Evolutionary conservation across 148 eudicot species (phyloP).

Genomic region (Suaeda aralocaspica): DNA sequence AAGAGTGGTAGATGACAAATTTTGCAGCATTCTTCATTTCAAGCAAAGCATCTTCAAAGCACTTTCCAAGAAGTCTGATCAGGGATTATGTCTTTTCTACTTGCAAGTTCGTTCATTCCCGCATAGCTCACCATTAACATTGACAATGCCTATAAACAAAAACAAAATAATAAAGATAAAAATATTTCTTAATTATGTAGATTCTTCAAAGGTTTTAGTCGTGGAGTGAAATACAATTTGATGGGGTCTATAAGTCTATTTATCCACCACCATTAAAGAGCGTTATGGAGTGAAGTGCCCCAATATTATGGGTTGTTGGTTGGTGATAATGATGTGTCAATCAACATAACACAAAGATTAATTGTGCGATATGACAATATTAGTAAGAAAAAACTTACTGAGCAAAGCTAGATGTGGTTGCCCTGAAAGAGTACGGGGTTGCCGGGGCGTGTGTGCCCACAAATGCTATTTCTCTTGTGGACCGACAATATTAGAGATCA

Average conservation of each 20-base stretch:
- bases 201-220: too few relatives aligned
- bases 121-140: slow-evolving; percentile 71
- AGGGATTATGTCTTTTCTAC: slow-evolving; percentile 62
- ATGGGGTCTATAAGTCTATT: too few relatives aligned
- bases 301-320: too few relatives aligned
- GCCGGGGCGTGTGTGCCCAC: too few relatives aligned
- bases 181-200: too few relatives aligned
- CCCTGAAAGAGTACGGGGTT: slow-evolving; percentile 50
- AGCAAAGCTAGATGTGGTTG: slow-evolving; percentile 38
- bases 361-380: neutral
- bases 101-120: slow-evolving; percentile 68
- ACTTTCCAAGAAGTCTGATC: slow-evolving; percentile 55
- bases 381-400: slow-evolving; percentile 34
- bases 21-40: slow-evolving; percentile 63
- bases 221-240: too few relatives aligned
- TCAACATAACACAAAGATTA: too few relatives aligned
- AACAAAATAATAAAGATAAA: too few relatives aligned
- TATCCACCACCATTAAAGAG: too few relatives aligned
- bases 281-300: too few relatives aligned
- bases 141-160: slow-evolving; percentile 68
- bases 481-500: slow-evolving; percentile 59
- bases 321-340: too few relatives aligned
- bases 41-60: slow-evolving; percentile 60
- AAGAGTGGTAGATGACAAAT: too few relatives aligned
- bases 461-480: slow-evolving; percentile 43